These are phyloP conservation scores for Teunomyces kruisii DNA, from an alignment of 805 yeast genomes.

Conservation along the genomic window DNA sequence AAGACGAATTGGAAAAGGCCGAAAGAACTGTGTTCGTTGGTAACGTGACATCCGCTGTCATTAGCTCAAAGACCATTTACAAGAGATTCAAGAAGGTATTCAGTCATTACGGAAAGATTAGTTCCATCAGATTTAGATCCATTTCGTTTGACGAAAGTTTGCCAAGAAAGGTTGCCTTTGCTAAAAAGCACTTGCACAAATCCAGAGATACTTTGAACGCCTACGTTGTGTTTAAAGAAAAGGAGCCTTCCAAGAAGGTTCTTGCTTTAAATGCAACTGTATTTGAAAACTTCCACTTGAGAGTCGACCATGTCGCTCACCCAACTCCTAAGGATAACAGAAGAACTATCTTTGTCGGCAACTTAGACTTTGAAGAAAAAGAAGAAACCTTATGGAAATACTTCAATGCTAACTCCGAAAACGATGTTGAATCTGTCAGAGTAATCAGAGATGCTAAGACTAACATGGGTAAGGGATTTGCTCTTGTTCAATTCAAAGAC, in stretches of 20 bases:
- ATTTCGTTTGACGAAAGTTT: constrained; percentile 83
- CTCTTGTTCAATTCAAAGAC: constrained; percentile 87
- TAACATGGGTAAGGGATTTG: constrained; percentile 96
- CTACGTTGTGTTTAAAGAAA: constrained; percentile 73
- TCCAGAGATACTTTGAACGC: constrained; percentile 83
- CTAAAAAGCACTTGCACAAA: constrained; percentile 72
- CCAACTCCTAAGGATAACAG: constrained; percentile 84
- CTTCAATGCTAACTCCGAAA: constrained; percentile 49
- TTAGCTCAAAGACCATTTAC: constrained; percentile 59
- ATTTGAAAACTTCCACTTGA: constrained; percentile 70
- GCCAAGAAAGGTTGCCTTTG: constrained; percentile 91
- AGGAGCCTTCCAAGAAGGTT: constrained; percentile 47
- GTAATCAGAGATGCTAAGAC: constrained; percentile 90
- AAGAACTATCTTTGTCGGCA: constrained; percentile 87
- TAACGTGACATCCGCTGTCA: constrained; percentile 66
- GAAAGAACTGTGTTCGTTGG: constrained; percentile 87
- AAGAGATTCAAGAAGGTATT: constrained; percentile 70
- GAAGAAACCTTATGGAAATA: constrained; percentile 89
- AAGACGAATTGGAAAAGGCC: constrained; percentile 76
- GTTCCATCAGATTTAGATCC: constrained; percentile 86
- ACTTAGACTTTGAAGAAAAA: constrained; percentile 85
- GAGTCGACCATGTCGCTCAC: constrained; percentile 92
- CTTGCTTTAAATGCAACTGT: constrained; percentile 60
- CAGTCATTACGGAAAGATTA: constrained; percentile 51
- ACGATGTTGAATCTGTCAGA: constrained; percentile 81